These are phyloP conservation scores for Malassezia globosa DNA, from an alignment of 1,284 basidiomycete species.

Conservation along the genomic window DNA sequence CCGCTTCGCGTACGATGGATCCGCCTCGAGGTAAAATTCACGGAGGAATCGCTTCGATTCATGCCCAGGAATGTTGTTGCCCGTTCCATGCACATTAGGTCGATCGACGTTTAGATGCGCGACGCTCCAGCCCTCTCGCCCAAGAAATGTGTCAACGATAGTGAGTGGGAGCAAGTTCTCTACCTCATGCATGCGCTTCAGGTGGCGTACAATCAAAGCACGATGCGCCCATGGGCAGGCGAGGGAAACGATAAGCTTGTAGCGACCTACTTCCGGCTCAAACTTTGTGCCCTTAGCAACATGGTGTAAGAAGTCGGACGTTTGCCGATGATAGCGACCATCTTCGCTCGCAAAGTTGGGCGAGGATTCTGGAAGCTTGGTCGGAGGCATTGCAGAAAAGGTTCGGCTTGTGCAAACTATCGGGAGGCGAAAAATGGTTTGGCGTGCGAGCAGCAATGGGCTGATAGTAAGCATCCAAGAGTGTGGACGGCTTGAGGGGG, in stretches of 20 bases:
- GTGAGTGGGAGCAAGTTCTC: conserved; percentile 54
- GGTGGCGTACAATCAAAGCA: conserved; percentile 70
- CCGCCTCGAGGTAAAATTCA: conserved; percentile 71
- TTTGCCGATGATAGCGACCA: conserved; percentile 69
- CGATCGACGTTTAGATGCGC: conserved; percentile 48
- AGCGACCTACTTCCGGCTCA: conserved; percentile 65
- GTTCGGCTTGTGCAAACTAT: too few relatives aligned
- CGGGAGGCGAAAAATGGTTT: too few relatives aligned
- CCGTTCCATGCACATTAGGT: conserved; percentile 29
- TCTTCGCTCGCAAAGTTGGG: conserved; percentile 52
- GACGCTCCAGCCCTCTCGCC: conserved; percentile 76
- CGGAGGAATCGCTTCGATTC: conserved; percentile 58
- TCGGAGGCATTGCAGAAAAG: too few relatives aligned
- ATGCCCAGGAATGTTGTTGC: conserved; percentile 36
- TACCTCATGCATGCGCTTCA: conserved; percentile 80
- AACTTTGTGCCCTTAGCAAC: conserved; percentile 66
- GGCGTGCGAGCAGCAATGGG: too few relatives aligned
- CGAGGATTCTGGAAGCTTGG: conserved; percentile 23
- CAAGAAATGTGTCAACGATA: conserved; percentile 72
- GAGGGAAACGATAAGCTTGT: conserved; percentile 32
- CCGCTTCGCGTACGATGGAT: conserved; percentile 51
- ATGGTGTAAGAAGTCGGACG: conserved; percentile 60
- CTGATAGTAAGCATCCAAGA: too few relatives aligned
- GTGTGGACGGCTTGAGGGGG: too few relatives aligned
- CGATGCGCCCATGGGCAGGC: conserved; percentile 77